Base-by-base conservation (phyloP, 352 stramenopile genomes). In the Phytophthora podocarpi region DNA sequence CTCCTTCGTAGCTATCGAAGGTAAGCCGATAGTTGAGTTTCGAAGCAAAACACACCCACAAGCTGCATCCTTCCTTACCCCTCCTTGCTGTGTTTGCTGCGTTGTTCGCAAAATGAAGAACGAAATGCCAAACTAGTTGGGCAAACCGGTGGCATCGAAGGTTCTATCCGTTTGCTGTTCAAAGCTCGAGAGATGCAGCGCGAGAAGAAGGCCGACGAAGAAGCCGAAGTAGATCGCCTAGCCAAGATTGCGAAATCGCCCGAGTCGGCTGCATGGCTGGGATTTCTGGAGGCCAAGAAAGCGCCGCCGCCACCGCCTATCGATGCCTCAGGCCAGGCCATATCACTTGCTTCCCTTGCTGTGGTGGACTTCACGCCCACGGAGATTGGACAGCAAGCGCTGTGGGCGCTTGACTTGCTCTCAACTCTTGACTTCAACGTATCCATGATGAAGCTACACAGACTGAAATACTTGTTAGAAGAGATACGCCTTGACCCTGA, bases 401-500 rank as follows among this genome's bases (percentile, higher is more conserved):
- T 90, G n/a, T 91, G 82, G 82, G 74, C 82, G 4, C 70, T 91
- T n/a, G 82, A 91, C 36, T 52, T 90, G 43, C 69, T 91, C 28
- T 76, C 78, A 34, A 77, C 57, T 43, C 59, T 89, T 11, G 78
- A 87, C 39, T 90, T 84, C 51, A 91, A 91, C 59, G 72, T 88
- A 6, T 78, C 71, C 28, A 70, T 80, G 64, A 91, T 91, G 80
- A 91, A 91, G 66, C 63, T 78, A 24, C 75, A 87, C 46, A 72
- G 70, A 24, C 68, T 91, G 46, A 91, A 89, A 71, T 91, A 88
- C 46, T 52, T 91, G 34, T 72, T 91, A 37, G 71, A 85, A 50
- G 82, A 91, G 51, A 87, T 91, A 46, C 77, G 74, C 8, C 61
- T 87, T 37, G 82, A 90, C 53, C 80, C 78, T 20, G 76, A 88